These are phyloP conservation scores for Kwoniella bestiolae DNA, from an alignment of 768 basidiomycete genomes.

Conservation along the genomic window DNA sequence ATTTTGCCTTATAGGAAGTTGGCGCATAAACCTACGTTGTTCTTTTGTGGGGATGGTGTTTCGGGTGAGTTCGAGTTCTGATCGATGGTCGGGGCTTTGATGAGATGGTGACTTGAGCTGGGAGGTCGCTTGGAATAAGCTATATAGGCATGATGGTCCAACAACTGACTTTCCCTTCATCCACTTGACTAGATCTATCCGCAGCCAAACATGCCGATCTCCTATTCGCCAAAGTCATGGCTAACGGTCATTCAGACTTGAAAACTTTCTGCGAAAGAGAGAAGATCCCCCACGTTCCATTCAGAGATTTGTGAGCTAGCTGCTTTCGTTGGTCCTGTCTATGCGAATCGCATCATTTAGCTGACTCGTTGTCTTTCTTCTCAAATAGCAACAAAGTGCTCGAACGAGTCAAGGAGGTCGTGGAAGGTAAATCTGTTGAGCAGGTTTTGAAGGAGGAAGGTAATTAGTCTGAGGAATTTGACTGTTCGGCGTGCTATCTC, in stretches of 20 bases:
- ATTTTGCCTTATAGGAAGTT: slow-evolving; percentile 87
- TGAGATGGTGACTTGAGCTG: too few species aligned
- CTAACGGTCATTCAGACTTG: slow-evolving; percentile 71
- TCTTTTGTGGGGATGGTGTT: slow-evolving; percentile 98
- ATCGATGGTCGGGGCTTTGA: too few species aligned
- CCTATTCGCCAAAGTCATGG: slow-evolving; percentile 80
- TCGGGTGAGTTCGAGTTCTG: slow-evolving; percentile 83
- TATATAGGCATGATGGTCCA: too few species aligned
- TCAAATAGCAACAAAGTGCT: slow-evolving; percentile 54
- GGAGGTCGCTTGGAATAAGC: too few species aligned
- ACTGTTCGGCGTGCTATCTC: too few species aligned
- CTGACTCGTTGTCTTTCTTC: slow-evolving; percentile 56
- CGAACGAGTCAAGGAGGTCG: slow-evolving; percentile 67
- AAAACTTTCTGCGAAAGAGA: slow-evolving; percentile 78
- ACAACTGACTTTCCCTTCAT: not conserved
- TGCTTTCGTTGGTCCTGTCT: too few species aligned
- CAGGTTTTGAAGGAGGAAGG: slow-evolving; percentile 60
- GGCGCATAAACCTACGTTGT: slow-evolving; percentile 70
- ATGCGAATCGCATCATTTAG: not conserved
- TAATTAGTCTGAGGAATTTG: slow-evolving; percentile 17
- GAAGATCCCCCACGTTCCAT: slow-evolving; percentile 77
- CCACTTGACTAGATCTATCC: slow-evolving; percentile 73
- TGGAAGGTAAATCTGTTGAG: slow-evolving; percentile 69
- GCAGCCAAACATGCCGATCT: slow-evolving; percentile 91
- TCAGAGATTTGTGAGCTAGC: slow-evolving; percentile 67